Evolutionary conservation across 1,284 basidiomycete species (phyloP).

Genomic region (Wolfiporia cocos): DNA sequence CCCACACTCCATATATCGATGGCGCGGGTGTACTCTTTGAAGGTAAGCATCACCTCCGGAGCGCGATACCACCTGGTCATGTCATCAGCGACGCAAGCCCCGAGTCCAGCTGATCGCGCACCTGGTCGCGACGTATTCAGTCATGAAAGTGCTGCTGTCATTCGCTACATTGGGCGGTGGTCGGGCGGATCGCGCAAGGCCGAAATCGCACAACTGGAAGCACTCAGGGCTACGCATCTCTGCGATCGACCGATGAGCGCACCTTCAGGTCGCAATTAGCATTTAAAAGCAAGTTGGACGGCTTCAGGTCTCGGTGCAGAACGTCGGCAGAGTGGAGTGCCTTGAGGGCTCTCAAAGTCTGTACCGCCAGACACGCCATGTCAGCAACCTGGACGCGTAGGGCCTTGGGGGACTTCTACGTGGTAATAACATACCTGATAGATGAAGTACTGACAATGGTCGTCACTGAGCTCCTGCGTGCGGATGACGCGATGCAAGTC

Average conservation of each 20-base stretch:
- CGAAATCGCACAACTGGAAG: slow-evolving; percentile 83
- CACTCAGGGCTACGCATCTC: background rate
- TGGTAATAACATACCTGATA: slow-evolving; percentile 64
- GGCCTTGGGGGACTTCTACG: no score
- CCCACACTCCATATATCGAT: slow-evolving; percentile 95
- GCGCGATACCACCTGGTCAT: slow-evolving; percentile 82
- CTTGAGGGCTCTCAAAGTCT: slow-evolving; percentile 86
- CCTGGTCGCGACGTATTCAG: slow-evolving; percentile 90
- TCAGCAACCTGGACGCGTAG: no score
- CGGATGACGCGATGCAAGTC: slow-evolving; percentile 86
- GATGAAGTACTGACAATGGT: slow-evolving; percentile 94
- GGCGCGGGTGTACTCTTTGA: slow-evolving; percentile 89
- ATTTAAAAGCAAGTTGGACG: slow-evolving; percentile 85
- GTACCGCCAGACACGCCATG: no score
- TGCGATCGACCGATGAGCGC: slow-evolving; percentile 9
- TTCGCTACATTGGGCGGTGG: slow-evolving; percentile 77
- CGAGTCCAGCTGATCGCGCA: slow-evolving; percentile 18
- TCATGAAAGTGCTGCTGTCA: slow-evolving; percentile 88
- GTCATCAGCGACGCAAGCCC: background rate
- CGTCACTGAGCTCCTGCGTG: slow-evolving; percentile 80
- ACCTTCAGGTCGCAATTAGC: slow-evolving; percentile 94
- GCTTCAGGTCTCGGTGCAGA: slow-evolving; percentile 85
- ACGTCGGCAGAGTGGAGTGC: slow-evolving; percentile 88
- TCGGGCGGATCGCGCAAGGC: slow-evolving; percentile 79
- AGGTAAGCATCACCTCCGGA: slow-evolving; percentile 93